Conservation (phyloP, 2,329 filamentous ascomycete genomes). For the Sporothrix pallida region DNA sequence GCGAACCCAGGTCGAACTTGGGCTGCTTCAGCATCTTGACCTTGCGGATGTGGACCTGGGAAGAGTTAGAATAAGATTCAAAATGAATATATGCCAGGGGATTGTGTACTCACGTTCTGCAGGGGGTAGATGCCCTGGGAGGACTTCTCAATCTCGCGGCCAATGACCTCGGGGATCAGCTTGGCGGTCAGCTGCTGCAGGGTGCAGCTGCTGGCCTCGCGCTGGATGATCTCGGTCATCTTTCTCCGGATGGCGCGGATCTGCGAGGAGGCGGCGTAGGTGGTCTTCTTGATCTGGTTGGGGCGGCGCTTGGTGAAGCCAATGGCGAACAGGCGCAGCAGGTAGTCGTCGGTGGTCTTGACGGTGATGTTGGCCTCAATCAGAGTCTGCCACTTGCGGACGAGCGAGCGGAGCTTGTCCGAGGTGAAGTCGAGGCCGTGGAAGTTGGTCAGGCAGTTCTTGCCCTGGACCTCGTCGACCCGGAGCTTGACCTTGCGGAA, state of each 20-base stretch:
- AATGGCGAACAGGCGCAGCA: constrained; percentile 97
- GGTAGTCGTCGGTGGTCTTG: constrained; percentile 99
- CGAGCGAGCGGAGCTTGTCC: constrained; percentile 98
- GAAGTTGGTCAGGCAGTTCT: constrained; percentile 99
- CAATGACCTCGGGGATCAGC: constrained; percentile 99
- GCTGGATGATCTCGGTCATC: constrained; percentile 99
- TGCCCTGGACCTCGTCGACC: constrained; percentile 98
- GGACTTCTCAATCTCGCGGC: constrained; percentile 99
- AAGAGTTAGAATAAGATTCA: constrained; percentile 30
- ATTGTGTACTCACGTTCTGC: constrained; percentile 77
- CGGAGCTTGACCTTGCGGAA: constrained; percentile 99
- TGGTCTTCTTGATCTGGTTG: constrained; percentile 99
- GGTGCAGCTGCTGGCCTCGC: constrained; percentile 92
- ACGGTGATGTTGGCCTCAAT: constrained; percentile 99
- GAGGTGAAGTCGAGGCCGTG: constrained; percentile 99
- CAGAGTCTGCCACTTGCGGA: constrained; percentile 99
- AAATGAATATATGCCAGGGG: not conserved
- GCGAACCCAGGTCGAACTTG: constrained; percentile 97
- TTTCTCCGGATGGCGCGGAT: constrained; percentile 98
- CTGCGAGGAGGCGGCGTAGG: constrained; percentile 95
- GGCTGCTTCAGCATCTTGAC: constrained; percentile 98
- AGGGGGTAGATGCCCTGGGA: constrained; percentile 99
- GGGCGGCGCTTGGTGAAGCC: constrained; percentile 99
- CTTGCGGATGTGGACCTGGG: constrained; percentile 98
- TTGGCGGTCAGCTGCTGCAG: constrained; percentile 96